Evolutionary conservation across 805 yeast genomes (phyloP), one percentile per base, ranked within the genome.

Genomic region (Nakazawaea wickerhamii): DNA sequence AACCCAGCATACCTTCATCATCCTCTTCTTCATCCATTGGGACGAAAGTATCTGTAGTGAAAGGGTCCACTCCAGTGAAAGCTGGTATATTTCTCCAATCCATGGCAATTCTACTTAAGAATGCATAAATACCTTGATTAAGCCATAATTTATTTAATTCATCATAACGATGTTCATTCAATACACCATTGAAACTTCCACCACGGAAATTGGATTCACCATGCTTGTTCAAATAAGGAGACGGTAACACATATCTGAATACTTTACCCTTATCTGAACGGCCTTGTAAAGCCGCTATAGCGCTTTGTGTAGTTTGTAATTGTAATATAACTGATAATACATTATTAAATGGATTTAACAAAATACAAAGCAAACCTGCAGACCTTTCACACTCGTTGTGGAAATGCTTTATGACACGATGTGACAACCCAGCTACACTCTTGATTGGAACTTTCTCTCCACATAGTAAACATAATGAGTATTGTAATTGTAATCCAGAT

Each of bases 201-300:
- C 77, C 73, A 11, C 72, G 70, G 47, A 69, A 64, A 25, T 84
- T 84, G 3, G 81, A 73, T 57, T 85, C 93, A 18, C 95, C 95
- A 58, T 84, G 89, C 4, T 68, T 66, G 42, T 86, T 83, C 55
- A 85, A 61, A 54, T 83, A 85, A 11, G 91, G 93, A 0, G 86
- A 67, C 7, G 65, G 63, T 18, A 57, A 60, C 43, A 43, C 59
- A 45, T 38, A 44, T 30, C 55, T 63, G 58, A 55, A 50, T 49
- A 46, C 59, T 61, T 44, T 48, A 44, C 43, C 49, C 14, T 26
- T 47, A 30, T 45, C 48, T 2, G 50, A 43, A 18, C 41, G 34
- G 11, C 52, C 51, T 4, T 45, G 47, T 15, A 38, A 38, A 11
- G 35, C 30, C n/a, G 41, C 34, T 4, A 28, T 19, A 5, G 41